phyloP scores from a whole-genome alignment of 2,329 filamentous ascomycete species.

The Leptographium lundbergii region DNA sequence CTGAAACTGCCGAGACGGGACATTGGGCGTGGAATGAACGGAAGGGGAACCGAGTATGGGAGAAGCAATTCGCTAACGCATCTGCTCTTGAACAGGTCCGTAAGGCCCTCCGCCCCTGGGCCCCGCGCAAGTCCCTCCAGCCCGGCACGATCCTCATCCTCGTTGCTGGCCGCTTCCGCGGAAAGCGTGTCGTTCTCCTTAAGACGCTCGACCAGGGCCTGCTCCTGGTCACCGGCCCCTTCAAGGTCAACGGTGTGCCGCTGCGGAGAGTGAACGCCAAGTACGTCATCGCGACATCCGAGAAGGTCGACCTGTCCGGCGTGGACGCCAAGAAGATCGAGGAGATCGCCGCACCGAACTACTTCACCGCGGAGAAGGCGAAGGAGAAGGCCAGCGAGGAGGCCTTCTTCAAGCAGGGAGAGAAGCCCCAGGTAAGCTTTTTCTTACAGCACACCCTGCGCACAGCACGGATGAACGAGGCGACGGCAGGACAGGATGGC shows the following conservation, averaged over 20 bases:
- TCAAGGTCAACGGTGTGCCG: conserved; percentile 99
- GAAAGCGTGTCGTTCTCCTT: conserved; percentile 98
- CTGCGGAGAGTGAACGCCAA: conserved; percentile 87
- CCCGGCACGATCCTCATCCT: conserved; percentile 97
- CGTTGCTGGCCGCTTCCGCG: conserved; percentile 97
- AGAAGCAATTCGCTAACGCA: conserved; percentile 17
- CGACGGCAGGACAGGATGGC: conserved; percentile 7
- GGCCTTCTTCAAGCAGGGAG: conserved; percentile 98
- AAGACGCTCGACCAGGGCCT: conserved; percentile 96
- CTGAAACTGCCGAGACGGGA: not conserved
- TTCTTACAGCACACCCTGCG: too few relatives aligned
- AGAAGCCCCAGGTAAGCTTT: conserved; percentile 80
- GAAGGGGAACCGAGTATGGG: not conserved
- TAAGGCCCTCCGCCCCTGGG: conserved; percentile 82
- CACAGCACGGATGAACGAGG: too few relatives aligned
- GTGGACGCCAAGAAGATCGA: conserved; percentile 85
- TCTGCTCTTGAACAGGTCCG: conserved; percentile 54
- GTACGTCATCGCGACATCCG: conserved; percentile 86
- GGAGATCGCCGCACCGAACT: conserved; percentile 62
- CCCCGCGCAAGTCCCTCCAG: conserved; percentile 78
- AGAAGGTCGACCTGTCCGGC: conserved; percentile 71
- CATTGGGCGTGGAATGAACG: not conserved
- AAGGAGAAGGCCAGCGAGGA: conserved; percentile 96
- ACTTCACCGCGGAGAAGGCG: conserved; percentile 93
- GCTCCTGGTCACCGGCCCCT: conserved; percentile 96